These are phyloP conservation scores for Quaeritorhiza haematococci DNA, from an alignment of 371 early-diverging fungal genomes.

Conservation along the genomic window DNA sequence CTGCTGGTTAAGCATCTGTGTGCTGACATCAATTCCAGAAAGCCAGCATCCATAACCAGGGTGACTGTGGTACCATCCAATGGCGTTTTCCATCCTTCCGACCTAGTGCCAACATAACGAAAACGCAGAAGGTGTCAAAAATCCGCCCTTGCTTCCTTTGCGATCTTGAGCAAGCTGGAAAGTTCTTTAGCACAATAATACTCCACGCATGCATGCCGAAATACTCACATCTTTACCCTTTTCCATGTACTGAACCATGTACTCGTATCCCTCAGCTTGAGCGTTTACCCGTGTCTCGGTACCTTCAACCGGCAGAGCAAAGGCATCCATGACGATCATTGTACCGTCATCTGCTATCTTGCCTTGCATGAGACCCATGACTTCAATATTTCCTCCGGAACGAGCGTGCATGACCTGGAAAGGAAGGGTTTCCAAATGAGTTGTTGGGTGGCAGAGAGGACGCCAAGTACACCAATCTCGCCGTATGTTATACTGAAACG, in stretches of 20 bases:
- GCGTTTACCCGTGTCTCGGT: slow-evolving; percentile 99
- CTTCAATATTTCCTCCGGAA: slow-evolving; percentile 92
- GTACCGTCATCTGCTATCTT: slow-evolving; percentile 75
- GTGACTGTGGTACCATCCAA: slow-evolving; percentile 98
- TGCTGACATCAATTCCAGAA: slow-evolving; percentile 95
- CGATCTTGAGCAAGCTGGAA: no score
- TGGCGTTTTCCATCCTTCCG: slow-evolving; percentile 87
- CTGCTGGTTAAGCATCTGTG: slow-evolving; percentile 92
- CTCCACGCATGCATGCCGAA: not conserved
- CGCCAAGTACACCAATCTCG: not conserved
- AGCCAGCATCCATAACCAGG: slow-evolving; percentile 99
- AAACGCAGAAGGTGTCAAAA: slow-evolving; percentile 9
- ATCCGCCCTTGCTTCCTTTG: not conserved
- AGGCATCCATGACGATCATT: slow-evolving; percentile 93
- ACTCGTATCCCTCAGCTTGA: slow-evolving; percentile 88
- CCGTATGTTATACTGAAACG: not conserved
- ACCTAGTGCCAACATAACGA: slow-evolving; percentile 55
- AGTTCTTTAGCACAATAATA: not conserved
- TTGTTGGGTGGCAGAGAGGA: not conserved
- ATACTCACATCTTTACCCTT: slow-evolving; percentile 67
- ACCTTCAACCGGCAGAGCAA: slow-evolving; percentile 96
- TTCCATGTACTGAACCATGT: slow-evolving; percentile 90
- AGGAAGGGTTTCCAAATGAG: not conserved
- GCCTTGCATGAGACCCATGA: slow-evolving; percentile 98
- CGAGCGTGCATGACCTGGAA: slow-evolving; percentile 87